These are phyloP conservation scores for Kluyveromyces dobzhanskii DNA, from an alignment of 805 yeast genomes.

Conservation along the genomic window DNA sequence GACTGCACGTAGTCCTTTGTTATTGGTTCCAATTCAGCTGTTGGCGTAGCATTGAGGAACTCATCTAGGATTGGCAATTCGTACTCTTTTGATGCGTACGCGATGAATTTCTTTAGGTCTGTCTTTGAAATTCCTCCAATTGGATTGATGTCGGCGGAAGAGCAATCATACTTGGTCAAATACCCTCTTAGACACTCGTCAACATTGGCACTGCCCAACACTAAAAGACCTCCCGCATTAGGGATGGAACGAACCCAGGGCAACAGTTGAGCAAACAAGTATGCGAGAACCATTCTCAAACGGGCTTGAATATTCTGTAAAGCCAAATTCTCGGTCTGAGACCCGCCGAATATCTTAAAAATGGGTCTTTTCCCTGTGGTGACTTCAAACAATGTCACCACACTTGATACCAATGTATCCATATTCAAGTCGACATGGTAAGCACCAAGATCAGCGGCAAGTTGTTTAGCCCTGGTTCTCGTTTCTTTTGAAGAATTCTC, in stretches of 20 bases:
- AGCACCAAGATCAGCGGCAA: slow-evolving; percentile 72
- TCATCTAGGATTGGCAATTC: slow-evolving; percentile 68
- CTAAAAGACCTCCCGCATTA: slow-evolving; percentile 63
- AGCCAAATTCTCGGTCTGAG: slow-evolving; percentile 85
- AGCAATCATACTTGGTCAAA: slow-evolving; percentile 92
- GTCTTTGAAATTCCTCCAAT: slow-evolving; percentile 98
- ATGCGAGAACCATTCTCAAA: slow-evolving; percentile 87
- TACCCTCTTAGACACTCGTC: slow-evolving; percentile 96
- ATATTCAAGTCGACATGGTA: slow-evolving; percentile 89
- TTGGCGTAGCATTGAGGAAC: slow-evolving; percentile 87
- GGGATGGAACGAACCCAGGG: slow-evolving; percentile 86
- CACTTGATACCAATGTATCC: slow-evolving; percentile 73
- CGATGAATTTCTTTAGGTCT: slow-evolving; percentile 79
- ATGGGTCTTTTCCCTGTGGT: slow-evolving; percentile 88
- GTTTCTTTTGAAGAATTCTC: slow-evolving; percentile 87
- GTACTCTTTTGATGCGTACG: slow-evolving; percentile 62
- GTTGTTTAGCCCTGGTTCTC: slow-evolving; percentile 66
- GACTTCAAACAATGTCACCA: slow-evolving; percentile 68
- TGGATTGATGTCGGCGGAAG: slow-evolving; percentile 95
- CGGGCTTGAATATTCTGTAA: slow-evolving; percentile 96
- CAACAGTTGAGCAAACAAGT: slow-evolving; percentile 83
- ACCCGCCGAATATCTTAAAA: slow-evolving; percentile 89
- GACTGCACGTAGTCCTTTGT: slow-evolving; percentile 88
- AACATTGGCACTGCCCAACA: slow-evolving; percentile 92
- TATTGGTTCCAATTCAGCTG: slow-evolving; percentile 96